Base-by-base conservation (phyloP, 345 rosid genomes). In the Syzygium aromaticum region DNA sequence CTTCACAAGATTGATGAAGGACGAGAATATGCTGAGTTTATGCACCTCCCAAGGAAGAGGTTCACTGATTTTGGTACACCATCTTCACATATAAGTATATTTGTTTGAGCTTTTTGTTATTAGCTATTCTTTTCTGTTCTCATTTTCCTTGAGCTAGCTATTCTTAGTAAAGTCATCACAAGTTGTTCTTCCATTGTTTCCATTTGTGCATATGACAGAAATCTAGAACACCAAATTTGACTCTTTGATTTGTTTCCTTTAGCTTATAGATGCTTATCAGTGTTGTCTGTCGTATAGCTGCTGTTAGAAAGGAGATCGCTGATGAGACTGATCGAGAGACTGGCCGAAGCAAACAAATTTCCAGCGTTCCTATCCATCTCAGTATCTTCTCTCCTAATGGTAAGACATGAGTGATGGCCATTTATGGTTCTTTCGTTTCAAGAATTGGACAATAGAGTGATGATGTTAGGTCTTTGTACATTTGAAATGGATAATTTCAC, bases 281-380 rank as follows among this genome's bases (percentile, higher is more conserved):
- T 73, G 8, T 33, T 33, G 46, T 73, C 80, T 73, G 27, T 86
- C 82, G 87, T 92, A 89, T 89, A 97, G 98, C 97, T 94, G 97
- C 97, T 86, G 98, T 97, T 67, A 94, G 98, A 89, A 80, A 96
- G 89, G 99, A 97, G 93, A 95, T 96, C 64, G 90, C 96, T 10
- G 98, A 97, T 88, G 99, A 97, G 93, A 97, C 98, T 77, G 99
- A 97, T 90, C 90, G 99, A 88, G 99, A 96, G 93, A 95, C 98
- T 51, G 99, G 99, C 40, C 96, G 94, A 61, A 87, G 92, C 92
- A 97, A 97, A 93, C 94, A 89, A 80, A 95, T 97, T 67, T 97
- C 99, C 86, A 91, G 89, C 22, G 98, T 97, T 87, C 99, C 98
- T 73, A 97, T 97, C 90, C 98, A 97, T 91, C 97, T 97, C 67